Base-by-base conservation (phyloP, 192 early-diverging fungal species). In the Backusella psychrophila region DNA sequence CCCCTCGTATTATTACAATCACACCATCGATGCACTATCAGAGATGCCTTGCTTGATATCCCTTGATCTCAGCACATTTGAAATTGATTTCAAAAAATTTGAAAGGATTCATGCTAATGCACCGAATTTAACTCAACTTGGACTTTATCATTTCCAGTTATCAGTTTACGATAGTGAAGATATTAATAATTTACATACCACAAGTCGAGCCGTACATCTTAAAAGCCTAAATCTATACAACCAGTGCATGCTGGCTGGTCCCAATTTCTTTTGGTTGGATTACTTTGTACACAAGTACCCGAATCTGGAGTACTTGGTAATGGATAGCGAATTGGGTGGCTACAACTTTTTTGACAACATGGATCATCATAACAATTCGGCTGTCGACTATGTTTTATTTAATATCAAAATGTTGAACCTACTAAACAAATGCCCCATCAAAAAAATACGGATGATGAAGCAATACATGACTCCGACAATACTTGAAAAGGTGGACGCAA, bases 191-290 rank as follows among this genome's bases (percentile, higher is more conserved):
- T 12, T 63, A 63, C 23, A 23, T 29, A 29, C 6, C 12, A 26
- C 29, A 29, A 23, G 29, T 4, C 56, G 26, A 29, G 56, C 56
- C 4, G 26, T 63, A 63, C 21, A 29, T 29, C 0, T 63, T 8
- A 63, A 29, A 29, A 63, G 23, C 26, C 12, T 63, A 29, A 63
- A 63, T 29, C 26, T 63, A 26, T 29, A 63, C 12, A 63, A 63
- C 56, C 26, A 23, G 56, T 63, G 56, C 3, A 26, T 29, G 56
- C 9, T 63, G 56, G 56, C 23, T 3, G 56, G 56, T 4, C 23
- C 56, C 23, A 5, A 63, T 29, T 63, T 63, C 56, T 63, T 63
- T 63, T 63, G 56, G 56, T 29, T 63, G 56, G 56, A 63, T 63
- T 63, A 63, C 12, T 14, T 63, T 63, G 23, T 63, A 12, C 21